Evolutionary conservation across 352 stramenopile species (phyloP).

Genomic region (Globisporangium cederbergense): DNA sequence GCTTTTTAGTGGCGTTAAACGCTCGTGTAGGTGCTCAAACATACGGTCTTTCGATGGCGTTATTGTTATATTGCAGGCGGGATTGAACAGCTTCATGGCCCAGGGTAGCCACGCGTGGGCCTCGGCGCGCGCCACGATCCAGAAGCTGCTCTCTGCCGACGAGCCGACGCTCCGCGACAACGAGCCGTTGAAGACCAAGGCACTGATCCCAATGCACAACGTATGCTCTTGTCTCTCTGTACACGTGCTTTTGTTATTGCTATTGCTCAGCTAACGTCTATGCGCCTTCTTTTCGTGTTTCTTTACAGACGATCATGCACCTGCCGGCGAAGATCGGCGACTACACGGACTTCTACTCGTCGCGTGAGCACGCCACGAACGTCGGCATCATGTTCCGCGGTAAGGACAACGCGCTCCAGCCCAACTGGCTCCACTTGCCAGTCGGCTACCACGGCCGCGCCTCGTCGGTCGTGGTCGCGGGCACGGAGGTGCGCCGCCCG

Average conservation of each 20-base stretch:
- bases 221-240: constrained; percentile 19
- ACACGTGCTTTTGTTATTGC: not conserved
- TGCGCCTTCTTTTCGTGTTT: not conserved
- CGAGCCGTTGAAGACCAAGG: constrained; percentile 54
- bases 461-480: constrained; percentile 89
- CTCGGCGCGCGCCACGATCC: constrained; percentile 78
- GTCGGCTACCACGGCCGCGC: constrained; percentile 97
- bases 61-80: constrained; percentile 32
- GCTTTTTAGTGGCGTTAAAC: not conserved
- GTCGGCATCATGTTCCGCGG: constrained; percentile 92
- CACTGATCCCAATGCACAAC: constrained; percentile 77
- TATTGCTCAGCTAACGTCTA: not conserved
- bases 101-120: constrained; percentile 87
- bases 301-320: constrained; percentile 74
- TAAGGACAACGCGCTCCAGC: constrained; percentile 95
- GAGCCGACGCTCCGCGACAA: constrained; percentile 82
- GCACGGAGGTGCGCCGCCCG: constrained; percentile 78
- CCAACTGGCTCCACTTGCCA: constrained; percentile 96
- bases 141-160: constrained; percentile 79
- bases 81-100: constrained; percentile 93
- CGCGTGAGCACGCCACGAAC: constrained; percentile 95
- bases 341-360: constrained; percentile 98
- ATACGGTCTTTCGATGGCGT: constrained; percentile 24
- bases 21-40: not conserved
- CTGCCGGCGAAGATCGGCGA: constrained; percentile 93